These are phyloP conservation scores for Streptanthus diversifolius DNA, from an alignment of 345 rosid species.

Conservation along the genomic window DNA sequence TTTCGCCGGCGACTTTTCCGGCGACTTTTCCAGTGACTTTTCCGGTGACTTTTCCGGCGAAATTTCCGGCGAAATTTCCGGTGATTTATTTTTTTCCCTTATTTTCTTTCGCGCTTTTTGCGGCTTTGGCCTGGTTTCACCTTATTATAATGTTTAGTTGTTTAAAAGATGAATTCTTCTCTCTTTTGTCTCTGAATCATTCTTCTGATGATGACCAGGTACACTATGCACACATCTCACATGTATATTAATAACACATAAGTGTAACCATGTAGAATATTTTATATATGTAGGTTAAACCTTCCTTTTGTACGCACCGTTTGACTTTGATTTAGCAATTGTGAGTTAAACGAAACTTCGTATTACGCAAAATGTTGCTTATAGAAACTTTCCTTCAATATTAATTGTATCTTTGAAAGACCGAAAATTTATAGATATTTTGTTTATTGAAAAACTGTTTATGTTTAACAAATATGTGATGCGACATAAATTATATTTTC, in stretches of 20 bases:
- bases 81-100: too few species aligned
- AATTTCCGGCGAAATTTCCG: too few species aligned
- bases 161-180: conserved; percentile 7
- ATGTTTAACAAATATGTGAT: background rate
- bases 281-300: background rate
- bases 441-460: background rate
- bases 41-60: too few species aligned
- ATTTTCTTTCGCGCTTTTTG: too few species aligned
- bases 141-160: background rate
- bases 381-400: background rate
- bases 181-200: background rate
- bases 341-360: conserved; percentile 7
- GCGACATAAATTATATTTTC: background rate
- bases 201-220: conserved; percentile 4
- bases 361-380: conserved; percentile 1
- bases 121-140: too few species aligned
- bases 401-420: background rate
- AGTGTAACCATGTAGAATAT: background rate
- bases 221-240: too few species aligned
- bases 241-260: background rate
- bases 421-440: background rate
- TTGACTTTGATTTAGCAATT: conserved; percentile 23
- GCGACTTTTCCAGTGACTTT: too few species aligned
- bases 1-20: too few species aligned
- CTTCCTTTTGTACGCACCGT: conserved; percentile 9